Conservation (phyloP, 169 alveolate species). For the Babesia gibsoni region DNA sequence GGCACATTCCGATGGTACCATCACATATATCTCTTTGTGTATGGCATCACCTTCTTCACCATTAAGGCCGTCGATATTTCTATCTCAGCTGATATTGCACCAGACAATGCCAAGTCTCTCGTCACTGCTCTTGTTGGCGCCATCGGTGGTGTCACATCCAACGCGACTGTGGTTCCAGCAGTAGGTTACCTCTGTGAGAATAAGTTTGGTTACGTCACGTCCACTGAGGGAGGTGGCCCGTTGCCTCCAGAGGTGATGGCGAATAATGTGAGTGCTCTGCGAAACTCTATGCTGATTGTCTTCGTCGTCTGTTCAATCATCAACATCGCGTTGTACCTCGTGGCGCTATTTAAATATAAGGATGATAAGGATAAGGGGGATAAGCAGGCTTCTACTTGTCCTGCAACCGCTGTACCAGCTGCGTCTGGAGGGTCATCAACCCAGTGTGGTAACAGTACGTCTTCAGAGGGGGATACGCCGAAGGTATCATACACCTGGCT, state of each 20-base stretch:
- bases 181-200: conserved; percentile 84
- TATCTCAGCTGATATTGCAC: conserved; percentile 84
- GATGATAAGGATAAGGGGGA: too few species aligned
- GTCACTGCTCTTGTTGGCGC: conserved; percentile 80
- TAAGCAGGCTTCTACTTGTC: too few species aligned
- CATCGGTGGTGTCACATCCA: conserved; percentile 84
- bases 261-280: conserved; percentile 7
- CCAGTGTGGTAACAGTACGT: too few species aligned
- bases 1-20: conserved; percentile 52
- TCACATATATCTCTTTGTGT: conserved; percentile 64
- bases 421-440: too few species aligned
- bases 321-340: conserved; percentile 13
- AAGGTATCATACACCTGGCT: too few species aligned
- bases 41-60: conserved; percentile 86
- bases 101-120: conserved; percentile 86
- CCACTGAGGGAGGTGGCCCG: neutral
- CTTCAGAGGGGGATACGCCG: too few species aligned
- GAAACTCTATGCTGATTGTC: conserved; percentile 14
- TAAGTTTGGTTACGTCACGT: conserved; percentile 70
- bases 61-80: conserved; percentile 89
- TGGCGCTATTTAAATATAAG: conserved; percentile 7
- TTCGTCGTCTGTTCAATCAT: neutral
- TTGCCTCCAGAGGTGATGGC: neutral
- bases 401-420: too few species aligned
- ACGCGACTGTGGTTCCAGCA: conserved; percentile 84